A percentile compares a stretch with the other conserved stretches of the same genome.
Evolutionary conservation across 2,329 filamentous ascomycete genomes (phyloP).

Genomic region (Furcasterigmium sp.): DNA sequence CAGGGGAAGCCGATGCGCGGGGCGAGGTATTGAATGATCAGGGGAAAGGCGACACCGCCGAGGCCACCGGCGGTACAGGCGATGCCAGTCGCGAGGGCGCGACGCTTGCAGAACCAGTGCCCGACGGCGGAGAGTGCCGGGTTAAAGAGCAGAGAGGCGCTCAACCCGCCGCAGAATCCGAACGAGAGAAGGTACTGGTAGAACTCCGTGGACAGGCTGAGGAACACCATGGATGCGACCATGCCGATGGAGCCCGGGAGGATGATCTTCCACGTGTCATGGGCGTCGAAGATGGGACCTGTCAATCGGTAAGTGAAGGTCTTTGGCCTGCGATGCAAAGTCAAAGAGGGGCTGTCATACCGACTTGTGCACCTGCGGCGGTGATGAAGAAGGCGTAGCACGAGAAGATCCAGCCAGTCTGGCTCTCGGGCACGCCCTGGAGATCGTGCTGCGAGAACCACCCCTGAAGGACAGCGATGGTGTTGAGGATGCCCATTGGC

Average conservation of each 20-base stretch:
- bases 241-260: constrained; percentile 51
- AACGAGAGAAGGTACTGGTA: constrained; percentile 70
- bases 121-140: constrained; percentile 61
- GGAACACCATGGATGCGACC: constrained; percentile 48
- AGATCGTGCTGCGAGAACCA: constrained; percentile 63
- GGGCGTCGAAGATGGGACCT: constrained; percentile 63
- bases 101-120: constrained; percentile 61
- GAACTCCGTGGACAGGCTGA: constrained; percentile 58
- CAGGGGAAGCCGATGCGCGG: constrained; percentile 24
- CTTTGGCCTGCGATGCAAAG: background rate
- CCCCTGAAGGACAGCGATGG: constrained; percentile 60
- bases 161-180: constrained; percentile 59
- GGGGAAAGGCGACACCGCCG: constrained; percentile 48
- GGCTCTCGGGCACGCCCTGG: constrained; percentile 47
- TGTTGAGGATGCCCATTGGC: constrained; percentile 62
- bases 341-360: constrained; percentile 4
- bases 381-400: constrained; percentile 67
- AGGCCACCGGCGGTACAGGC: constrained; percentile 60
- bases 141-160: constrained; percentile 64
- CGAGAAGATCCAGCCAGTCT: constrained; percentile 69
- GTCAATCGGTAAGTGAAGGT: background rate
- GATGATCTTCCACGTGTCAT: constrained; percentile 56
- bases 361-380: constrained; percentile 66
- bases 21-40: constrained; percentile 20
- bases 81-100: constrained; percentile 64